phyloP scores from a whole-genome alignment of 805 yeast genomes.

The Dipodascus albidus region DNA sequence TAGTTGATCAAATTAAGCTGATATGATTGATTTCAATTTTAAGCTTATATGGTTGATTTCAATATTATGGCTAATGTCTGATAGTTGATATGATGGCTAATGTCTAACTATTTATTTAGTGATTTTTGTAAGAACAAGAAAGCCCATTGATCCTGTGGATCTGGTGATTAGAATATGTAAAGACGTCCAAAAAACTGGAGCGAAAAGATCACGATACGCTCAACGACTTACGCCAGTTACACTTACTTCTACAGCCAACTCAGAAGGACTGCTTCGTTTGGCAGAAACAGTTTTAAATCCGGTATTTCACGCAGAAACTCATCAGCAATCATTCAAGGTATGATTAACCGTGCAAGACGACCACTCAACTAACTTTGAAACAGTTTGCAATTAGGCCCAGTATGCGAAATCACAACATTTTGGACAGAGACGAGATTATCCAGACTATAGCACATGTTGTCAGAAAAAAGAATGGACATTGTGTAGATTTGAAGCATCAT shows the following conservation, averaged over 20 bases:
- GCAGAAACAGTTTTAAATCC: slow-evolving; percentile 51
- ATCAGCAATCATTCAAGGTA: not conserved
- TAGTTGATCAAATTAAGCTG: not conserved
- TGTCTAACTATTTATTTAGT: too few relatives aligned
- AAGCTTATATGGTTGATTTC: too few relatives aligned
- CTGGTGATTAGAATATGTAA: slow-evolving; percentile 55
- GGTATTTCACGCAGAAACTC: slow-evolving; percentile 44
- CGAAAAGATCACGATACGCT: slow-evolving; percentile 57
- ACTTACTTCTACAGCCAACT: slow-evolving; percentile 57
- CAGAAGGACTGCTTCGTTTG: slow-evolving; percentile 53
- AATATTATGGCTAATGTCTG: too few relatives aligned
- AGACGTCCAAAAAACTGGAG: slow-evolving; percentile 37
- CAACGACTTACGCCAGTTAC: slow-evolving; percentile 77
- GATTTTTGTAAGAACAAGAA: slow-evolving; percentile 68
- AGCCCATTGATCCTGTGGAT: slow-evolving; percentile 67
- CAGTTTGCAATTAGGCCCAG: slow-evolving; percentile 75
- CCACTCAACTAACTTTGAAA: slow-evolving; percentile 23
- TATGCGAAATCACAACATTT: slow-evolving; percentile 63
- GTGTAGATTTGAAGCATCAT: slow-evolving; percentile 67
- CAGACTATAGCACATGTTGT: slow-evolving; percentile 59
- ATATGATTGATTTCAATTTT: too few relatives aligned
- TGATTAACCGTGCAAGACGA: too few relatives aligned
- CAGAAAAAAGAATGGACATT: slow-evolving; percentile 58
- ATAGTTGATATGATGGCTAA: too few relatives aligned
- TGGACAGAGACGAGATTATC: slow-evolving; percentile 65